Evolutionary conservation across 2,329 filamentous ascomycete species (phyloP).

Genomic region (Fusarium buharicum): DNA sequence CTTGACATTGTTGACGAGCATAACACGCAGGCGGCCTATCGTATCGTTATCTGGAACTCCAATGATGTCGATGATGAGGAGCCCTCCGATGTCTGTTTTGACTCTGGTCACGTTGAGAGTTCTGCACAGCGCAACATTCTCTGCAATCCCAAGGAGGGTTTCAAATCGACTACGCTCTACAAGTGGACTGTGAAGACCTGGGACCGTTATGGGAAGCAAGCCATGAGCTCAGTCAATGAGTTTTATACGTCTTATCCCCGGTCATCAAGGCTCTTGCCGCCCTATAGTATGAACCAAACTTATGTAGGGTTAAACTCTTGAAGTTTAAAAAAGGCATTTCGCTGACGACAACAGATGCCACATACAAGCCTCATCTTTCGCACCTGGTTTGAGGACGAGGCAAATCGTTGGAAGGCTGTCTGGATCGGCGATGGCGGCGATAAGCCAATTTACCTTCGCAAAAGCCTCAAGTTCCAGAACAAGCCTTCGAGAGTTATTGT

Average conservation of each 20-base stretch:
- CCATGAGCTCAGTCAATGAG: constrained; percentile 45
- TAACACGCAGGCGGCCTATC: constrained; percentile 48
- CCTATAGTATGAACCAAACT: constrained; percentile 56
- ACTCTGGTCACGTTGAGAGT: constrained; percentile 36
- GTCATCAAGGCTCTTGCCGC: constrained; percentile 49
- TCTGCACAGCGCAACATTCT: constrained; percentile 39
- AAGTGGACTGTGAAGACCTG: constrained; percentile 53
- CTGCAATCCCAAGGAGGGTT: constrained; percentile 46
- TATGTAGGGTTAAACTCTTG: constrained; percentile 40
- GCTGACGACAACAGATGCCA: constrained; percentile 48
- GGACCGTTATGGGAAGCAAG: constrained; percentile 47
- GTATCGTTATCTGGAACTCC: constrained; percentile 14
- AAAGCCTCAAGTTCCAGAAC: constrained; percentile 44
- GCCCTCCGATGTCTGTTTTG: constrained; percentile 20
- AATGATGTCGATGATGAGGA: too few relatives aligned
- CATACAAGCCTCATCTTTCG: constrained; percentile 55
- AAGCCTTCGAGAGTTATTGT: constrained; percentile 50
- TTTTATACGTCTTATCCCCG: constrained; percentile 55
- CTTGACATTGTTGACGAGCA: constrained; percentile 46
- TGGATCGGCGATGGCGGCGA: constrained; percentile 55
- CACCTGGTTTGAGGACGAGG: constrained; percentile 55
- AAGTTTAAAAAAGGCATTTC: background rate
- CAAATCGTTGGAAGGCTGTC: constrained; percentile 54
- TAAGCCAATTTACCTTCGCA: constrained; percentile 54
- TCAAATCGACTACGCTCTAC: constrained; percentile 50